A percentile compares a stretch with the other conserved stretches of the same genome.
phyloP scores from a whole-genome alignment of 805 yeast species.

The Zygoascus tannicola region DNA sequence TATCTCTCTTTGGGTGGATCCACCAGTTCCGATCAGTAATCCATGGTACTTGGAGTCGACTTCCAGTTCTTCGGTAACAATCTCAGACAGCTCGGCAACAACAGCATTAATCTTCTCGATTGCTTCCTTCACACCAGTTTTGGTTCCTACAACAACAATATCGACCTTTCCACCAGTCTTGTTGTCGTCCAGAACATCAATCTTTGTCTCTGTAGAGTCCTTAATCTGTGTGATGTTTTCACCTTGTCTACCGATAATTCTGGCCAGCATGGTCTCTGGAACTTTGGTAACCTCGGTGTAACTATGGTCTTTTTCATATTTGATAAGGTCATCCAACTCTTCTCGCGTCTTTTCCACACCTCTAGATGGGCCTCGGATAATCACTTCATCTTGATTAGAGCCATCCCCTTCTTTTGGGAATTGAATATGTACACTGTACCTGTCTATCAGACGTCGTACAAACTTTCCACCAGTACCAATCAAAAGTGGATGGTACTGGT shows the following conservation, averaged over 20 bases:
- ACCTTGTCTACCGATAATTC: conserved; percentile 86
- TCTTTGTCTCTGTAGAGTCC: conserved; percentile 47
- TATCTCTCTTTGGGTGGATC: conserved; percentile 63
- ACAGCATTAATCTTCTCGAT: conserved; percentile 50
- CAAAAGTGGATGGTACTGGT: conserved; percentile 66
- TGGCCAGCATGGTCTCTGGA: conserved; percentile 66
- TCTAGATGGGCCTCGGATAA: conserved; percentile 80
- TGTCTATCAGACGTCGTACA: conserved; percentile 76
- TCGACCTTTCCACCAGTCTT: conserved; percentile 44
- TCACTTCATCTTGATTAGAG: conserved; percentile 44
- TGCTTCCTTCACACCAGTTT: conserved; percentile 66
- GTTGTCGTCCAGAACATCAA: conserved; percentile 40
- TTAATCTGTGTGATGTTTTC: conserved; percentile 73
- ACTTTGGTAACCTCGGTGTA: conserved; percentile 53
- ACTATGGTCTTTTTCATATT: conserved; percentile 83
- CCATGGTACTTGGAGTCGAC: conserved; percentile 71
- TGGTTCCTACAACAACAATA: conserved; percentile 69
- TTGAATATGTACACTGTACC: conserved; percentile 70
- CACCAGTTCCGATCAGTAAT: conserved; percentile 69
- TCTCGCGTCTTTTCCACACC: conserved; percentile 77
- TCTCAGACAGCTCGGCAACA: conserved; percentile 56
- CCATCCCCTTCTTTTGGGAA: conserved; percentile 45
- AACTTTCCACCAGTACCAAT: conserved; percentile 79
- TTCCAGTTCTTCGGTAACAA: conserved; percentile 44
- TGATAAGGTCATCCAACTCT: conserved; percentile 72